phyloP scores from a whole-genome alignment of 306 rosid species.

The Gillenia trifoliata region DNA sequence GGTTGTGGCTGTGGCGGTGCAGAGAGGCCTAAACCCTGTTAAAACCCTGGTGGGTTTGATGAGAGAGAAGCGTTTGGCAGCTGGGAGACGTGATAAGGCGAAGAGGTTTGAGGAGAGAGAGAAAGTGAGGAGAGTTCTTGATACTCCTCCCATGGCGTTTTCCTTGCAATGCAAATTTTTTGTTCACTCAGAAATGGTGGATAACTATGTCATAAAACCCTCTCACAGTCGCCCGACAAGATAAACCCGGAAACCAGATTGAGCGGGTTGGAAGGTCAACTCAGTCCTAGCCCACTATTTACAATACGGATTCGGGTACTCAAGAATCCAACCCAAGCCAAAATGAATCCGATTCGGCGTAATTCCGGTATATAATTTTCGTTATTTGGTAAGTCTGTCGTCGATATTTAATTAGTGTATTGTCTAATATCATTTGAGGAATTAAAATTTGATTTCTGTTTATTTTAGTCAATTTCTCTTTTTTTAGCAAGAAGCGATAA shows the following conservation, averaged over 20 bases:
- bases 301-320: too few species aligned
- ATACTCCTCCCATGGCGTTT: constrained; percentile 54
- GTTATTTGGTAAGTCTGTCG: too few species aligned
- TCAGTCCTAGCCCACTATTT: too few species aligned
- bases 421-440: too few species aligned
- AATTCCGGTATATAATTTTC: too few species aligned
- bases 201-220: background rate
- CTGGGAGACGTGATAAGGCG: constrained; percentile 42
- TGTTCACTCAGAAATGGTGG: background rate
- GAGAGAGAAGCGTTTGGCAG: constrained; percentile 37
- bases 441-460: too few species aligned
- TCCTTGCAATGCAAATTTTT: background rate
- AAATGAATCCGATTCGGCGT: too few species aligned
- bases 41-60: constrained; percentile 34
- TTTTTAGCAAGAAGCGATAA: too few species aligned
- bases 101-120: constrained; percentile 34
- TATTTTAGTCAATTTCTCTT: too few species aligned
- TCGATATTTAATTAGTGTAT: too few species aligned
- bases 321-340: too few species aligned
- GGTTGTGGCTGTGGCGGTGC: constrained; percentile 33
- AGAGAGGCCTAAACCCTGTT: constrained; percentile 52
- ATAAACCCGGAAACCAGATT: background rate
- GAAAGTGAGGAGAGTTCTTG: constrained; percentile 49
- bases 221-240: background rate
- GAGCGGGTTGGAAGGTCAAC: background rate